Evolutionary conservation across 441 rosid species (phyloP), one percentile per base, ranked within the genome.

Genomic region (Populus hybrid): DNA sequence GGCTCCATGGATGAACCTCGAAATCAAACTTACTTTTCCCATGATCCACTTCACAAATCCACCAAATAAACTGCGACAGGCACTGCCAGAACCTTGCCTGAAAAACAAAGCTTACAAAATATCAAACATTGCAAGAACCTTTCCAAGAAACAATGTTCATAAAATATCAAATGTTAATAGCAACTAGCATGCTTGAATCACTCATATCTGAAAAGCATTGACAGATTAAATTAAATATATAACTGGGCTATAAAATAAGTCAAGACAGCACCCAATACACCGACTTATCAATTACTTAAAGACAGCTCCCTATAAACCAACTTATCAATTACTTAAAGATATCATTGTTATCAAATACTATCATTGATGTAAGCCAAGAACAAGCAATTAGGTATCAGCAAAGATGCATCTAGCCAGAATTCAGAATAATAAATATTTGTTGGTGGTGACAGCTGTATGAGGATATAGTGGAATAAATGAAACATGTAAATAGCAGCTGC

Each of bases 31-130:
- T 82, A 91, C 97, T 82, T 89, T 86, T 79, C 98, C 98, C 97
- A 90, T 91, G 74, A 76, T 85, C 99, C 99, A 95, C 88, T 92
- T 92, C 73, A 92, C 98, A 79, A 95, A 94, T 86, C 99, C 98
- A 79, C 98, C 99, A 82, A 82, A 91, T 72, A 95, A 85, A 88
- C 99, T 95, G 79, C 97, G 99, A 83, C 99, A 95, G 80, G 99
- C 97, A 85, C 98, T 95, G 82, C 99, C 98, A 73, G 99, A 95
- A 81, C 99, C 99, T 89, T 94, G 99, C 89, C 99, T 94, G 73
- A 77, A 34, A 74, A 72, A 80, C 53, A 76, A 76, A 78, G 18
- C 57, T 12, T 46, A 14, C 57, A 12, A 46, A 46, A 14, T 46
- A 46, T 46, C 57, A 46, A 46, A 46, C 57, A 46, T 46, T 46